Conservation (phyloP, 1,139 yeast genomes). For the Suhomyces atakaporum region DNA sequence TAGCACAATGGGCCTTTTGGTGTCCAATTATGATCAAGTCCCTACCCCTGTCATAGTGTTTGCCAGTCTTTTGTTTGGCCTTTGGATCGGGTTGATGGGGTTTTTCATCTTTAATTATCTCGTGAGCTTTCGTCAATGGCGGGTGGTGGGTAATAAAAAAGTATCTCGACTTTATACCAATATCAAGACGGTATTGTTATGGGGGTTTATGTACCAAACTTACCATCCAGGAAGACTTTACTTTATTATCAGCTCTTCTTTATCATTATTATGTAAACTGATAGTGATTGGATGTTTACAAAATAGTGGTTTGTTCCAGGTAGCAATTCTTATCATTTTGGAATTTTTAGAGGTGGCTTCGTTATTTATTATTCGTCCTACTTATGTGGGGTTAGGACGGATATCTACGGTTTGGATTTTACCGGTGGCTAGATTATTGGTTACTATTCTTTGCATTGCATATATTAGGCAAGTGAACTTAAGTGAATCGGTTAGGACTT, state of each 20-base stretch:
- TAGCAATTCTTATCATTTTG: slow-evolving; percentile 36
- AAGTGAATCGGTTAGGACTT: slow-evolving; percentile 38
- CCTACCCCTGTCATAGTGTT: slow-evolving; percentile 22
- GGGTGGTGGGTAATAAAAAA: slow-evolving; percentile 22
- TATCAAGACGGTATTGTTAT: slow-evolving; percentile 44
- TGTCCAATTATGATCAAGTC: slow-evolving; percentile 4
- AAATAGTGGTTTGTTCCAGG: slow-evolving; percentile 46
- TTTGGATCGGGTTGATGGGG: slow-evolving; percentile 33
- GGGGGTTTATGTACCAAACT: slow-evolving; percentile 49
- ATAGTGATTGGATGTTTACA: slow-evolving; percentile 48
- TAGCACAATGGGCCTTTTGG: background rate
- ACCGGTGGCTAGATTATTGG: slow-evolving; percentile 39
- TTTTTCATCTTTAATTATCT: slow-evolving; percentile 39
- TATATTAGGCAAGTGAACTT: slow-evolving; percentile 34
- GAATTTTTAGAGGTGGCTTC: slow-evolving; percentile 36
- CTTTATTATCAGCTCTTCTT: slow-evolving; percentile 39
- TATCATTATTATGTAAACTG: slow-evolving; percentile 34
- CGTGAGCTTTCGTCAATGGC: slow-evolving; percentile 21
- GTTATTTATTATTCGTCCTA: slow-evolving; percentile 41
- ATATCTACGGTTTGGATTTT: slow-evolving; percentile 40
- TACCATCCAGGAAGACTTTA: slow-evolving; percentile 46
- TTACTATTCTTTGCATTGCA: slow-evolving; percentile 45
- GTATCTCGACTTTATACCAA: slow-evolving; percentile 49
- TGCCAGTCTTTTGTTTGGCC: slow-evolving; percentile 34
- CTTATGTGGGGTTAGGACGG: slow-evolving; percentile 40